Conservation (phyloP, 129 eudicot species). For the Kitagawia praeruptora region DNA sequence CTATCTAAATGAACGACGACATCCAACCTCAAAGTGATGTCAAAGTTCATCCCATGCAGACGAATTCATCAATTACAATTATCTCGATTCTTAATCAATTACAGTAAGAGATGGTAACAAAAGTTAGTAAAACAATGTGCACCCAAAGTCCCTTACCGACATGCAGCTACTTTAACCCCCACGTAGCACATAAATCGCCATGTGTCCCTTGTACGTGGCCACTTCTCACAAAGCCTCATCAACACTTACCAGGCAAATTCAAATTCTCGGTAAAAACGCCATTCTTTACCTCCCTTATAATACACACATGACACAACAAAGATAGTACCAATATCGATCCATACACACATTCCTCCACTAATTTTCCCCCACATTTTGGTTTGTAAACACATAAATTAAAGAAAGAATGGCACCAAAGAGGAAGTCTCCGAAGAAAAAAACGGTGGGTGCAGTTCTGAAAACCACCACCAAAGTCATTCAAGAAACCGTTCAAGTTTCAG, state of each 20-base stretch:
- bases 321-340: background rate
- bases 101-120: no score
- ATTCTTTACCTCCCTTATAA: background rate
- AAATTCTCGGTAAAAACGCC: conserved; percentile 2
- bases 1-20: no score
- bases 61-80: no score
- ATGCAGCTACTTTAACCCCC: background rate
- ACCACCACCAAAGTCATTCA: conserved; percentile 55
- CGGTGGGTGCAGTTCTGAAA: conserved; percentile 21
- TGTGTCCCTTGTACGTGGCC: background rate
- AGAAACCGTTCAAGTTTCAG: conserved; percentile 50
- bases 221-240: background rate
- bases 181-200: conserved; percentile 1
- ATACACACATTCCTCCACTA: background rate
- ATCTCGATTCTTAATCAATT: no score
- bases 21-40: no score
- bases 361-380: background rate
- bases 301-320: no score
- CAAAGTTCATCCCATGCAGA: no score
- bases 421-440: conserved; percentile 18
- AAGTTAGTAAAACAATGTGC: no score
- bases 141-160: background rate
- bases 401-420: conserved; percentile 22
- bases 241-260: background rate
- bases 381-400: background rate